These are phyloP conservation scores for Blastomyces gilchristii DNA, from an alignment of 2,329 filamentous ascomycete species.

Conservation along the genomic window DNA sequence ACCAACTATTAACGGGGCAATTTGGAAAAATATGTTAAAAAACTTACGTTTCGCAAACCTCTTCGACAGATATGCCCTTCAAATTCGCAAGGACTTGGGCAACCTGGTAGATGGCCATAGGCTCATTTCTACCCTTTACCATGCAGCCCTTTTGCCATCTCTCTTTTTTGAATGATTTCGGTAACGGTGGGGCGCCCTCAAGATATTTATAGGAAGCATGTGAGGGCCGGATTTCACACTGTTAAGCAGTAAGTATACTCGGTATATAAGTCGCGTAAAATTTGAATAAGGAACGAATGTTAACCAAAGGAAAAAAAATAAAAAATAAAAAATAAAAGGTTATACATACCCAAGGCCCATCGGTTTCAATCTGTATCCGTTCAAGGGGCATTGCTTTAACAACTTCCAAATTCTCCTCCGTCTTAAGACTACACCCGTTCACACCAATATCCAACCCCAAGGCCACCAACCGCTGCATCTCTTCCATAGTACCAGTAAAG, in stretches of 20 bases:
- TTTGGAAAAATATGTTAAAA: constrained; percentile 17
- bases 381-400: constrained; percentile 70
- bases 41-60: constrained; percentile 66
- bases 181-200: constrained; percentile 58
- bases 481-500: constrained; percentile 79
- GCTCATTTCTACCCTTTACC: constrained; percentile 93
- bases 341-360: constrained; percentile 67
- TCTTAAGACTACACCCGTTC: constrained; percentile 96
- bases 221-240: constrained; percentile 82
- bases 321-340: background rate
- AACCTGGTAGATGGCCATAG: constrained; percentile 73
- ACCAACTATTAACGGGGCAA: background rate
- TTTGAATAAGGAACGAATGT: background rate
- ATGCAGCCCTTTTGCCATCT: constrained; percentile 79
- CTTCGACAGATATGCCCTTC: constrained; percentile 67
- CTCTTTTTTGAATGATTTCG: constrained; percentile 88
- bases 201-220: constrained; percentile 74
- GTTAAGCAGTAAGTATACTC: background rate
- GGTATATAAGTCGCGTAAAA: background rate
- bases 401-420: constrained; percentile 76
- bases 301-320: background rate
- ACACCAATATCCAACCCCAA: constrained; percentile 85
- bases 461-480: constrained; percentile 70
- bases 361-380: constrained; percentile 84
- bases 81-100: constrained; percentile 81